These are phyloP conservation scores for Mycena filopes DNA, from an alignment of 768 basidiomycete species.

Conservation along the genomic window DNA sequence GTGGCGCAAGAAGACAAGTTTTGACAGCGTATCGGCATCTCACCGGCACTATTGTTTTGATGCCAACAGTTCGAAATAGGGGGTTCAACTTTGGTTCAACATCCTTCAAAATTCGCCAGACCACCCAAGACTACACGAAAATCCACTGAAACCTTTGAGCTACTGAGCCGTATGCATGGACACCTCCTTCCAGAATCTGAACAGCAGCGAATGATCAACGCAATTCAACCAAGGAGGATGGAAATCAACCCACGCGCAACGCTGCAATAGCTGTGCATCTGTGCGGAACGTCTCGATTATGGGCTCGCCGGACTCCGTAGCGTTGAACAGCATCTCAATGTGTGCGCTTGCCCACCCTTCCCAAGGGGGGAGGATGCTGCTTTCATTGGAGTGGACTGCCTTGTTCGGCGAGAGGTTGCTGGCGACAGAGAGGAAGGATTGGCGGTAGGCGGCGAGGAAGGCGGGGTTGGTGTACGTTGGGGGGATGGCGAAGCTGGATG, in stretches of 20 bases:
- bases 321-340: conserved; percentile 2
- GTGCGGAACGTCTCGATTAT: neutral
- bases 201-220: no score
- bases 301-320: neutral
- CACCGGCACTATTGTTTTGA: no score
- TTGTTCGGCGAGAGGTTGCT: neutral
- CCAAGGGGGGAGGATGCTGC: neutral
- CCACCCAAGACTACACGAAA: no score
- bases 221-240: neutral
- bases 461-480: conserved; percentile 5
- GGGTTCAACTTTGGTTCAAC: no score
- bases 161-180: no score
- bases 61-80: no score
- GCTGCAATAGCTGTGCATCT: neutral
- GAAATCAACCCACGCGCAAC: conserved; percentile 5
- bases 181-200: no score
- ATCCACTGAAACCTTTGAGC: no score
- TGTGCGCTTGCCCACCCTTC: neutral
- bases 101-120: no score
- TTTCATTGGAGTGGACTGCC: neutral
- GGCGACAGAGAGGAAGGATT: conserved; percentile 2
- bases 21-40: no score
- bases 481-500: conserved; percentile 1
- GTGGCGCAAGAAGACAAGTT: no score
- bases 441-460: neutral